Conservation (phyloP, 2,329 filamentous ascomycete genomes). For the Sphaerulina vaccinii region DNA sequence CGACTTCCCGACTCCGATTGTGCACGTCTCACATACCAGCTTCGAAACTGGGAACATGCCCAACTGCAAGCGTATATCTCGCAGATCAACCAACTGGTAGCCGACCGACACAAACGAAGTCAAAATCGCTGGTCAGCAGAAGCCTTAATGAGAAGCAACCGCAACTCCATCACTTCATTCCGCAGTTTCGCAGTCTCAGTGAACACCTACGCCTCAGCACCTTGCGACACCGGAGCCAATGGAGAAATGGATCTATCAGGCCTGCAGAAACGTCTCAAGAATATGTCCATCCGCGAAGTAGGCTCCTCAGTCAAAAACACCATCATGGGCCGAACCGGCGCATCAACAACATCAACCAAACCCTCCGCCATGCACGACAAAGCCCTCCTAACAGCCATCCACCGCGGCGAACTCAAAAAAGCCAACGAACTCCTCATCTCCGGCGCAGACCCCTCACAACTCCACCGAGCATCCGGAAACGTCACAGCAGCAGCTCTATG, state of each 20-base stretch:
- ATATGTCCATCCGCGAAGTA: conserved; percentile 27
- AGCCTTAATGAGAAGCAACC: conserved; percentile 20
- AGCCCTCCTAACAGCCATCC: conserved; percentile 20
- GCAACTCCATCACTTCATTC: conserved; percentile 22
- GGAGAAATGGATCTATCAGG: conserved; percentile 30
- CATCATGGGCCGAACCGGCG: conserved; percentile 4
- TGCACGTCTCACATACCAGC: conserved; percentile 26
- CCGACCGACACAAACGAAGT: conserved; percentile 17
- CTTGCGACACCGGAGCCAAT: conserved; percentile 27
- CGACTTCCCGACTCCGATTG: conserved; percentile 27
- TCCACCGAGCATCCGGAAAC: conserved; percentile 16
- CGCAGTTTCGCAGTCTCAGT: conserved; percentile 28
- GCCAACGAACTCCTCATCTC: conserved; percentile 20
- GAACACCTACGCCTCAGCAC: conserved; percentile 30
- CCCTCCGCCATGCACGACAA: conserved; percentile 20
- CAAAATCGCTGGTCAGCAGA: conserved; percentile 30
- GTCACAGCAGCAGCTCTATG: conserved; percentile 23
- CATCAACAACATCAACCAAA: conserved; percentile 6
- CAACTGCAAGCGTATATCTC: conserved; percentile 31
- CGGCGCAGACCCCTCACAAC: conserved; percentile 18
- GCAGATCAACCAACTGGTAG: conserved; percentile 27
- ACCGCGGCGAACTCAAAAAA: conserved; percentile 21
- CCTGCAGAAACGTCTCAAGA: conserved; percentile 25
- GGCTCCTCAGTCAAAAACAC: conserved; percentile 12
- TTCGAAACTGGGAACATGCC: conserved; percentile 31